A percentile compares a stretch with the other conserved stretches of the same genome.
Evolutionary conservation across 2,329 filamentous ascomycete species (phyloP).

Genomic region (Fusarium luffae): DNA sequence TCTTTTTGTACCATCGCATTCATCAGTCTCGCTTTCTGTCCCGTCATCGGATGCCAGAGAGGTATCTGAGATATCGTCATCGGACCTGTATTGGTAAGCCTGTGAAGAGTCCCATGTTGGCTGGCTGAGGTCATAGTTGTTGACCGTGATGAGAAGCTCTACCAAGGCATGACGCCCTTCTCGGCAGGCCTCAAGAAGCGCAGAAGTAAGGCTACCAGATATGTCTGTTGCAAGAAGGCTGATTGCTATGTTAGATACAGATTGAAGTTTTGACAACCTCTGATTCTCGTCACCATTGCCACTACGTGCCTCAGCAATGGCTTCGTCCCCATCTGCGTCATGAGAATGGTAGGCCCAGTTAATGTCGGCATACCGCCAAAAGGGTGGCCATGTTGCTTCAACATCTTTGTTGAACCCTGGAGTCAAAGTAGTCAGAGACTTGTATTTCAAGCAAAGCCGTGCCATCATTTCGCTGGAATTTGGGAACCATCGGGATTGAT

Average conservation of each 20-base stretch:
- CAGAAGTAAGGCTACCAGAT: fast-evolving
- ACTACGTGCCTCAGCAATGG: fast-evolving
- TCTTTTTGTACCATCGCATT: too few relatives aligned
- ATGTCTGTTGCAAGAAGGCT: neutral
- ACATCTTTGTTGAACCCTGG: neutral
- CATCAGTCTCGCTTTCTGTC: too few relatives aligned
- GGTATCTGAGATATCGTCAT: too few relatives aligned
- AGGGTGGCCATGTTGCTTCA: neutral
- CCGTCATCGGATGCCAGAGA: too few relatives aligned
- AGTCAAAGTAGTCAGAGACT: fast-evolving
- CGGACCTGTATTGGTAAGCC: too few relatives aligned
- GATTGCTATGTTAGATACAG: neutral
- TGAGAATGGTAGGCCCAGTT: neutral
- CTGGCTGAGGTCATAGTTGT: fast-evolving
- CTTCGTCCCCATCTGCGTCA: fast-evolving
- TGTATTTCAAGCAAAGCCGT: neutral
- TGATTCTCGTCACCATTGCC: fast-evolving
- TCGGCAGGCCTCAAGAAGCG: neutral
- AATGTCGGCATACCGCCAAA: neutral
- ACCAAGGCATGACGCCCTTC: neutral
- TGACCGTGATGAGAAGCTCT: neutral
- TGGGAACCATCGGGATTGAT: neutral
- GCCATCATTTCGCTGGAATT: neutral
- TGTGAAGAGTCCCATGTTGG: too few relatives aligned
- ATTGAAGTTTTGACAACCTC: fast-evolving